A percentile compares a stretch with the other conserved stretches of the same genome.
These are phyloP conservation scores for Penicillium atrosanguineum DNA, from an alignment of 495 filamentous ascomycete genomes.

Conservation along the genomic window DNA sequence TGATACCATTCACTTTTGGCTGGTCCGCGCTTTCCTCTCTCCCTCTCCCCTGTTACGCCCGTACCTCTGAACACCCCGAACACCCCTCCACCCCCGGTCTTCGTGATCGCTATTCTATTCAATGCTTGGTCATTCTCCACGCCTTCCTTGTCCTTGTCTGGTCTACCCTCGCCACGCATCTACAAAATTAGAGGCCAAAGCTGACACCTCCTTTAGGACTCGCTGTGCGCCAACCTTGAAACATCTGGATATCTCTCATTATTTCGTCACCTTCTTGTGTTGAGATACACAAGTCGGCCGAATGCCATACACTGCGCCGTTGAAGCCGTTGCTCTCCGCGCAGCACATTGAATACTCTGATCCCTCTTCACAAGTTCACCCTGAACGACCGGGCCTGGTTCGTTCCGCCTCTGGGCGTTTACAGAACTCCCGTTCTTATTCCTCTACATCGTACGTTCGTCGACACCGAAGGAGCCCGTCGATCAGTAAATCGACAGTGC, in stretches of 20 bases:
- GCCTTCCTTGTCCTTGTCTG: conserved; percentile 11
- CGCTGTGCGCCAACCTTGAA: conserved; percentile 6
- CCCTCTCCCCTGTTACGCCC: conserved; percentile 11
- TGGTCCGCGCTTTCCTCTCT: conserved; percentile 22
- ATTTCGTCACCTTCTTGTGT: conserved; percentile 30
- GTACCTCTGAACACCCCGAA: conserved; percentile 9
- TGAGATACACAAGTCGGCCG: conserved; percentile 47
- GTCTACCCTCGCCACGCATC: conserved; percentile 15
- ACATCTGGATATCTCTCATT: background rate
- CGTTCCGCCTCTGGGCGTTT: conserved; percentile 44
- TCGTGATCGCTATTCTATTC: conserved; percentile 16
- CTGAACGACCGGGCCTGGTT: conserved; percentile 36
- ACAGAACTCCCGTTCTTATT: conserved; percentile 67
- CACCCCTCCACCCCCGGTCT: conserved; percentile 1
- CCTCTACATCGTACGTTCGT: conserved; percentile 72
- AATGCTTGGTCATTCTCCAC: conserved; percentile 17
- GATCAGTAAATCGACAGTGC: conserved; percentile 34
- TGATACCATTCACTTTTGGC: conserved; percentile 20
- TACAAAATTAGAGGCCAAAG: conserved; percentile 8
- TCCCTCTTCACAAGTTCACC: conserved; percentile 53
- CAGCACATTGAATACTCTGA: conserved; percentile 60
- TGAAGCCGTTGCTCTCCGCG: conserved; percentile 75
- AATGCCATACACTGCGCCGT: conserved; percentile 95
- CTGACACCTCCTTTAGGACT: conserved; percentile 11
- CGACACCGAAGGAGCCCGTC: conserved; percentile 66